Percentiles rank a stretch among this genome's conserved stretches.
Evolutionary conservation across 352 stramenopile species (phyloP).

Genomic region (Pythium monospermum): DNA sequence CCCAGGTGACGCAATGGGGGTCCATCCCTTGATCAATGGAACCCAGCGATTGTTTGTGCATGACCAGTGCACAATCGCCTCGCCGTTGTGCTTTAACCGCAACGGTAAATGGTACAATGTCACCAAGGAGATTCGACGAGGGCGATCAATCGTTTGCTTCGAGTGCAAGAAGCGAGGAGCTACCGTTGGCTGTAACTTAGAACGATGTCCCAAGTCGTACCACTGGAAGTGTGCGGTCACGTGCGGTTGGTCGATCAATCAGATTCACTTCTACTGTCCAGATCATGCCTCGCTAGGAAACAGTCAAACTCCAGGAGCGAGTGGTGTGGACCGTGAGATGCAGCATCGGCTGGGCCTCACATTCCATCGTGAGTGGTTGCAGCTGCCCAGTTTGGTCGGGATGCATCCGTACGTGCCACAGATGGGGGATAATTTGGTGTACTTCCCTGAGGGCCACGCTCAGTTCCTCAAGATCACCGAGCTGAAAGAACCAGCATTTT

Average conservation of each 20-base stretch:
- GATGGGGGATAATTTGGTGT: slow-evolving; percentile 76
- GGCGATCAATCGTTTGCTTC: slow-evolving; percentile 57
- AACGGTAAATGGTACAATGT: slow-evolving; percentile 82
- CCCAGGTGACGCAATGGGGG: slow-evolving; percentile 68
- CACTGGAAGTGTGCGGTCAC: slow-evolving; percentile 80
- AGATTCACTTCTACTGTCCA: slow-evolving; percentile 83
- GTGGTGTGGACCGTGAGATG: slow-evolving; percentile 6
- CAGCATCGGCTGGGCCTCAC: slow-evolving; percentile 50
- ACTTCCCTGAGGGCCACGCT: slow-evolving; percentile 70
- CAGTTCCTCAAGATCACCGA: slow-evolving; percentile 35
- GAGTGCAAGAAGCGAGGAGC: slow-evolving; percentile 67
- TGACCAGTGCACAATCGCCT: slow-evolving; percentile 82
- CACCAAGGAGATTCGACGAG: slow-evolving; percentile 73
- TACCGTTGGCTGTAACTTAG: slow-evolving; percentile 70
- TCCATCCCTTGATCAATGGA: slow-evolving; percentile 63
- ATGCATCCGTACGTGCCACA: slow-evolving; percentile 77
- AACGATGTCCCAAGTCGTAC: slow-evolving; percentile 62
- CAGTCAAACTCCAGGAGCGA: background rate
- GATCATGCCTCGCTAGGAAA: slow-evolving; percentile 31
- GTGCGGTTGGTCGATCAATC: slow-evolving; percentile 62
- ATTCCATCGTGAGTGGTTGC: slow-evolving; percentile 79
- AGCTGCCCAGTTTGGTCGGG: slow-evolving; percentile 38
- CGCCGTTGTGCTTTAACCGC: slow-evolving; percentile 76
- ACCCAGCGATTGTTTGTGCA: slow-evolving; percentile 78
- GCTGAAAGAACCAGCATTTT: slow-evolving; percentile 41